phyloP scores from a whole-genome alignment of 495 filamentous ascomycete genomes.

The Trichoderma erinaceum region DNA sequence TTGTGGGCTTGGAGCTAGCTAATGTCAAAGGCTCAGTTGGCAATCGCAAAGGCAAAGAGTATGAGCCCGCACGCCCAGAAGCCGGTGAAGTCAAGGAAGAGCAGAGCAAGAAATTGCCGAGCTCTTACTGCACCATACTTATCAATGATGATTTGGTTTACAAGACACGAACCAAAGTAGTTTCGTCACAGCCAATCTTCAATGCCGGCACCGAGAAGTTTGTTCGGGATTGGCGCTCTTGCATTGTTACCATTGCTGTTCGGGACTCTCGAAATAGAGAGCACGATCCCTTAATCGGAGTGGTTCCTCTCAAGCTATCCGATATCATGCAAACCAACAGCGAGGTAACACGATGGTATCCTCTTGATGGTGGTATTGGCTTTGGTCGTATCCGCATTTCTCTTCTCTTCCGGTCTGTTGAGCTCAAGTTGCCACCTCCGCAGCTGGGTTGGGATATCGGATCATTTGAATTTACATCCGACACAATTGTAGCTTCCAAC shows the following conservation, averaged over 20 bases:
- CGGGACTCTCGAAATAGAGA: constrained; percentile 82
- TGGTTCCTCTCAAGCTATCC: constrained; percentile 79
- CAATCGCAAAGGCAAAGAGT: constrained; percentile 73
- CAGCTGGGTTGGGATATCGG: constrained; percentile 87
- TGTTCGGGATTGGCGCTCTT: constrained; percentile 87
- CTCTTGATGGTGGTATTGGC: constrained; percentile 57
- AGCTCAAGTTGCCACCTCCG: constrained; percentile 70
- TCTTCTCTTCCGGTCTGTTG: constrained; percentile 77
- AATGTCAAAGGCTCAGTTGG: constrained; percentile 70
- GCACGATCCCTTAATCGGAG: constrained; percentile 90
- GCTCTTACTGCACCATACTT: constrained; percentile 84
- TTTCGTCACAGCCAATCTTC: constrained; percentile 91
- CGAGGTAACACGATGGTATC: constrained; percentile 61
- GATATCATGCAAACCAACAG: constrained; percentile 80
- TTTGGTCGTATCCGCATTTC: constrained; percentile 90
- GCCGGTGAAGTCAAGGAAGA: constrained; percentile 81
- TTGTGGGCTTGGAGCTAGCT: constrained; percentile 83
- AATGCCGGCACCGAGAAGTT: constrained; percentile 94
- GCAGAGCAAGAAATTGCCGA: constrained; percentile 68
- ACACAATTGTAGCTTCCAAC: constrained; percentile 52
- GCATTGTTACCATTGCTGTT: constrained; percentile 78
- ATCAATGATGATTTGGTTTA: constrained; percentile 89
- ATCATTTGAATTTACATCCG: constrained; percentile 76
- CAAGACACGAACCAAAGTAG: constrained; percentile 82
- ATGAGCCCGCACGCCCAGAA: constrained; percentile 77